These are phyloP conservation scores for Hydrangea macrophylla DNA, from an alignment of 148 eudicot species.

Conservation along the genomic window DNA sequence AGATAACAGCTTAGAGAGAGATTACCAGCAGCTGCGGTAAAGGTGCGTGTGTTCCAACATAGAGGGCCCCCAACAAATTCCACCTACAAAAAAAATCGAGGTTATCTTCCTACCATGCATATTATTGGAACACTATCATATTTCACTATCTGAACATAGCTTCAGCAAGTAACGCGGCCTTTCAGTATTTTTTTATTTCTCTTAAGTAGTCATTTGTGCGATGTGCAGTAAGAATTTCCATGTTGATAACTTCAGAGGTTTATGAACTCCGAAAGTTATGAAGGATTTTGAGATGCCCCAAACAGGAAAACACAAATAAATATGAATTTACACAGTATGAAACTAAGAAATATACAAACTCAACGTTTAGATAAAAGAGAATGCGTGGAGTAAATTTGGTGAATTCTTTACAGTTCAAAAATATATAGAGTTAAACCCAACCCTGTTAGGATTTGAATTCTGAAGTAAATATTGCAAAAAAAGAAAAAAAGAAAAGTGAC, in stretches of 20 bases:
- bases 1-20: conserved; percentile 12
- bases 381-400: too few species aligned
- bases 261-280: too few species aligned
- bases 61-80: conserved; percentile 98
- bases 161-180: neutral
- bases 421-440: too few species aligned
- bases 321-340: too few species aligned
- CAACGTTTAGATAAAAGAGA: too few species aligned
- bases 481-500: too few species aligned
- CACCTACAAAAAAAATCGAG: conserved; percentile 45
- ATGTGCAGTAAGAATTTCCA: neutral
- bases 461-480: too few species aligned
- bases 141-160: neutral
- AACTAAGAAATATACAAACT: too few species aligned
- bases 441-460: too few species aligned
- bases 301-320: too few species aligned
- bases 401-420: too few species aligned
- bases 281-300: too few species aligned
- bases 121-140: neutral
- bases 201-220: neutral
- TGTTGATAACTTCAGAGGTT: neutral
- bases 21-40: conserved; percentile 90
- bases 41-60: conserved; percentile 97
- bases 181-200: neutral
- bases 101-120: conserved; percentile 8